phyloP scores from a whole-genome alignment of 371 early-diverging fungal genomes.

The Blyttiomyces sp. region DNA sequence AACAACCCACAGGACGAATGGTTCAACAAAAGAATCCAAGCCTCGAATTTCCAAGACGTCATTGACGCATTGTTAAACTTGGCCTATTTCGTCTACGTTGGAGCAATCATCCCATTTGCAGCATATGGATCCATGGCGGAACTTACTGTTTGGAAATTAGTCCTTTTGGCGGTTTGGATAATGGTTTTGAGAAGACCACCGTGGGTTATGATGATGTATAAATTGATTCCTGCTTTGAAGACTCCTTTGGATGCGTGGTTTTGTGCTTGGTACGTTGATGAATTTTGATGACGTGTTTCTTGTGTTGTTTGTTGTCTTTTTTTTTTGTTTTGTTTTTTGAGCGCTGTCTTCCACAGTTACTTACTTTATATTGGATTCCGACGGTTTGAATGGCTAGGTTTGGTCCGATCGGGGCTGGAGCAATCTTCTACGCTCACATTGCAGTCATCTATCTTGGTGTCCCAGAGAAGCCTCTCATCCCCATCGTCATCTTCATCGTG shows the following conservation, averaged over 20 bases:
- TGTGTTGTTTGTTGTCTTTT: constrained; percentile 13
- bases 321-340: background rate
- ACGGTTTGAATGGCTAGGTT: too few relatives aligned
- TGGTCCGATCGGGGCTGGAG: constrained; percentile 41
- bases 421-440: constrained; percentile 73
- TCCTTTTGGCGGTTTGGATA: constrained; percentile 65
- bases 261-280: too few relatives aligned
- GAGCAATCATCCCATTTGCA: constrained; percentile 80
- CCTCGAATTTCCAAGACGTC: constrained; percentile 86
- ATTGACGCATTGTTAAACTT: constrained; percentile 87
- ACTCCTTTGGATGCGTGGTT: too few relatives aligned
- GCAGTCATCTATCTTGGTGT: constrained; percentile 26
- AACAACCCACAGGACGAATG: constrained; percentile 58
- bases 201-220: constrained; percentile 61
- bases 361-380: too few relatives aligned
- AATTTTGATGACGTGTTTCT: constrained; percentile 21
- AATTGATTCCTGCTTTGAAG: constrained; percentile 22
- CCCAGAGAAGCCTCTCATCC: constrained; percentile 44
- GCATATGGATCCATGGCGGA: constrained; percentile 51
- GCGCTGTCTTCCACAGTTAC: too few relatives aligned
- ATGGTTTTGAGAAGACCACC: constrained; percentile 84
- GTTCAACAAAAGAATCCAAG: constrained; percentile 82
- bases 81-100: constrained; percentile 90
- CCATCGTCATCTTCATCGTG: constrained; percentile 72
- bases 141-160: constrained; percentile 73